These are phyloP conservation scores for Coccomyxa subellipsoidea DNA, from an alignment of 163 green algal species.

Conservation along the genomic window DNA sequence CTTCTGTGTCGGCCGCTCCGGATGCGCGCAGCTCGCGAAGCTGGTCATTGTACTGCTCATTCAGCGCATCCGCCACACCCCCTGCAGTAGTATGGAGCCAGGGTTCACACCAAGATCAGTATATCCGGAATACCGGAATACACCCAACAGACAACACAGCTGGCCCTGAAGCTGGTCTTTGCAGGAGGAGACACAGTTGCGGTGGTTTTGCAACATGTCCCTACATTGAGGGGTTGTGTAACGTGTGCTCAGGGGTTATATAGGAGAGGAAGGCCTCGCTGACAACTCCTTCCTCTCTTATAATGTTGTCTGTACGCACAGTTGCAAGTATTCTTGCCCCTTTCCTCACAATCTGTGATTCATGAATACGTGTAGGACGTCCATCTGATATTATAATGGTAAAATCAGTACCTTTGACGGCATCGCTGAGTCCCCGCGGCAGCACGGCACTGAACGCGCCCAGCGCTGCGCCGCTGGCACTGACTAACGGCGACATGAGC, in stretches of 20 bases:
- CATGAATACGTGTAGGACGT: neutral
- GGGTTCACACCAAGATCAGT: neutral
- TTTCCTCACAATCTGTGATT: too few species aligned
- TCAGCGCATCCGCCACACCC: conserved; percentile 49
- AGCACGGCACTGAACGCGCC: conserved; percentile 27
- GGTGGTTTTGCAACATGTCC: neutral
- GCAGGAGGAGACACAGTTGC: neutral
- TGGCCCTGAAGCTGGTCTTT: neutral
- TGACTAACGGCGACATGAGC: conserved; percentile 26
- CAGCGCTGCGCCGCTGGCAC: conserved; percentile 28
- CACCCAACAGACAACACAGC: neutral
- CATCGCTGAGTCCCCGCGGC: conserved; percentile 11
- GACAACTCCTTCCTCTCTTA: too few species aligned
- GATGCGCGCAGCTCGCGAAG: conserved; percentile 45
- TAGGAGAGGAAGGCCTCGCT: neutral
- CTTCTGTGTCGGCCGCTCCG: conserved; percentile 17
- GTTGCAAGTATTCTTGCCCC: too few species aligned
- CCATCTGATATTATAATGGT: neutral
- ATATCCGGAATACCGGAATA: neutral
- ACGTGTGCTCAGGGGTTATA: neutral
- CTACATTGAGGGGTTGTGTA: neutral
- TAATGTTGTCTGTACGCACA: too few species aligned
- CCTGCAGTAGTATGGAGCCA: neutral
- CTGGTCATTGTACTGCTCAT: conserved; percentile 60
- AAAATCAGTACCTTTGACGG: conserved; percentile 18